These are phyloP conservation scores for Lasiodiplodia theobromae DNA, from an alignment of 2,329 filamentous ascomycete genomes.

Conservation along the genomic window DNA sequence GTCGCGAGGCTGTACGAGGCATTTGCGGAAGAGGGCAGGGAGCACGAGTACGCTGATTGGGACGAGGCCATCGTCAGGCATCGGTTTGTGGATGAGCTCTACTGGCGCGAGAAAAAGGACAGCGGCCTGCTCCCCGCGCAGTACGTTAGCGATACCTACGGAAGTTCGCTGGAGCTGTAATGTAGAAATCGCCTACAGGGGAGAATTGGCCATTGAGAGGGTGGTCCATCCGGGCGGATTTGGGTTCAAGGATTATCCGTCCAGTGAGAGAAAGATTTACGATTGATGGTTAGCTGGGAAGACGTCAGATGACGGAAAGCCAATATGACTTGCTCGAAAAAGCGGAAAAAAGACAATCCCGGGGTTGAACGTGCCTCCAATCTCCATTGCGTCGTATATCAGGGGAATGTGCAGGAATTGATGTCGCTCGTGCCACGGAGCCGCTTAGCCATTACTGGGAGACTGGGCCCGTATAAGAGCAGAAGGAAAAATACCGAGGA, in stretches of 20 bases:
- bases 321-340: not conserved
- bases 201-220: not conserved
- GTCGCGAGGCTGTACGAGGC: constrained; percentile 65
- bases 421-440: constrained; percentile 19
- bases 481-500: not conserved
- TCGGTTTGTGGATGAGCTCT: constrained; percentile 47
- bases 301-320: not conserved
- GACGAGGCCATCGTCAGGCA: constrained; percentile 45
- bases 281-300: constrained; percentile 5
- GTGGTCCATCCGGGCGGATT: not conserved
- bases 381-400: not conserved
- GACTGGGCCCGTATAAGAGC: not conserved
- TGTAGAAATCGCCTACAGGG: not conserved
- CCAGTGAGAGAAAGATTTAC: not conserved
- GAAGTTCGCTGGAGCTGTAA: constrained; percentile 31
- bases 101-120: constrained; percentile 42
- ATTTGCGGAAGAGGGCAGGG: constrained; percentile 51
- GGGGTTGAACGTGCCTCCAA: not conserved
- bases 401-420: not conserved
- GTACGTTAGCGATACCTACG: constrained; percentile 19
- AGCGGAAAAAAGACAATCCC: not conserved
- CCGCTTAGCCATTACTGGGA: not conserved
- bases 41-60: constrained; percentile 42
- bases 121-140: not conserved
- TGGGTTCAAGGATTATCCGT: not conserved